Evolutionary conservation across 2,329 filamentous ascomycete species (phyloP), one percentile per base, ranked within the genome.

Genomic region (Verticillium nonalfalfae): DNA sequence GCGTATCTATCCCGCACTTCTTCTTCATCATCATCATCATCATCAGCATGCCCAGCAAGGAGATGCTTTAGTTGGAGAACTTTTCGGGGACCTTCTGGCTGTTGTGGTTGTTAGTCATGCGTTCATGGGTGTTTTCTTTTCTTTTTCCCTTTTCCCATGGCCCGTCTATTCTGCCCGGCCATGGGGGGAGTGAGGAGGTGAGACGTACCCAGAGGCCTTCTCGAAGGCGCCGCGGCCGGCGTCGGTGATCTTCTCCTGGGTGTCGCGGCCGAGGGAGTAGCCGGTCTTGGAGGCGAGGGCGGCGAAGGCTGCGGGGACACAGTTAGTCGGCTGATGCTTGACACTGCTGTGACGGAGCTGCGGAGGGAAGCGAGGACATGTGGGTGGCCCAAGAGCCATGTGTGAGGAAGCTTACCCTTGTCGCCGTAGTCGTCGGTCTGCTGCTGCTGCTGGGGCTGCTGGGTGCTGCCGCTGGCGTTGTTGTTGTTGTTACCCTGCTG

Each of bases 181-280:
- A 0, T 21, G 56, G n/a, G 35, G 4, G 6, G 7, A 38, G 56
- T 21, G 18, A 18, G 18, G n/a, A 18, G 11, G n/a, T n/a, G n/a
- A 26, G 35, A 62, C 73, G 64, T 67, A 76, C 75, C 75, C 75
- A 58, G 75, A 69, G 2, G 62, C 40, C 69, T 75, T 77, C 65
- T 77, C 75, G 18, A 71, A 77, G 26, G 68, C 61, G 38, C 18
- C 40, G 55, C 75, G 75, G 7, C 66, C 71, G n/a, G 65, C 68
- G 58, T 77, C 75, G 58, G 73, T 75, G 34, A 75, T 72, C 72
- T 77, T 77, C 69, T 77, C 75, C 39, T 74, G 69, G 18, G 72
- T 74, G 14, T 69, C 62, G 56, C 65, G 67, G 63, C 70, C 64
- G 18, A 77, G 60, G 69, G 74, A 70, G 60, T 70, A 66, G 59